Evolutionary conservation across 495 filamentous ascomycete genomes (phyloP).

Genomic region (Cryomyces antarcticus): DNA sequence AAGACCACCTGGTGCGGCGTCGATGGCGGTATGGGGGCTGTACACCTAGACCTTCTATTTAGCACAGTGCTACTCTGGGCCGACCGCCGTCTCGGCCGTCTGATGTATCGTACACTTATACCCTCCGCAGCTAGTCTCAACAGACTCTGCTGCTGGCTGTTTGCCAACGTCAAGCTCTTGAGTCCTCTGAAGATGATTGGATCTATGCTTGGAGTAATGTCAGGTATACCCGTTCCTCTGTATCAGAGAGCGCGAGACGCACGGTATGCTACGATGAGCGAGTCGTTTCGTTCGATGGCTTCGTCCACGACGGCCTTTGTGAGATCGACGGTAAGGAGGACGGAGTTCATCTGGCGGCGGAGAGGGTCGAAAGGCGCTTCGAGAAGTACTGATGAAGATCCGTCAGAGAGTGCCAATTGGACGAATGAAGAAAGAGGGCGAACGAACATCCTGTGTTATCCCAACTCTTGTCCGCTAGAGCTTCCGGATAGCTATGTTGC

Average conservation of each 20-base stretch:
- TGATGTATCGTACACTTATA: constrained; percentile 41
- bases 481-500: constrained; percentile 56
- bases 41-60: constrained; percentile 34
- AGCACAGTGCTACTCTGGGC: neutral
- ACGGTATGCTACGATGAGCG: constrained; percentile 80
- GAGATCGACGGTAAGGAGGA: constrained; percentile 81
- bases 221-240: no score
- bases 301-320: constrained; percentile 81
- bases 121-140: constrained; percentile 69
- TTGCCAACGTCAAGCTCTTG: constrained; percentile 64
- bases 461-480: constrained; percentile 72
- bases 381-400: constrained; percentile 36
- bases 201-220: constrained; percentile 30
- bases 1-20: constrained; percentile 69
- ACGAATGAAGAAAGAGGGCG: neutral
- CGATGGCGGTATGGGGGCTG: constrained; percentile 83
- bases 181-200: constrained; percentile 88
- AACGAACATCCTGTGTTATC: constrained; percentile 78
- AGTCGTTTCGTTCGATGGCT: constrained; percentile 55
- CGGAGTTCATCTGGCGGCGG: constrained; percentile 41
- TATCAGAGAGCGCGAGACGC: no score
- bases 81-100: neutral
- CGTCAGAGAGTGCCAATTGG: neutral
- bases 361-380: constrained; percentile 49
- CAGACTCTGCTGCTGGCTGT: constrained; percentile 71